Conservation (phyloP, 768 basidiomycete genomes). For the Pisolithus sp. region DNA sequence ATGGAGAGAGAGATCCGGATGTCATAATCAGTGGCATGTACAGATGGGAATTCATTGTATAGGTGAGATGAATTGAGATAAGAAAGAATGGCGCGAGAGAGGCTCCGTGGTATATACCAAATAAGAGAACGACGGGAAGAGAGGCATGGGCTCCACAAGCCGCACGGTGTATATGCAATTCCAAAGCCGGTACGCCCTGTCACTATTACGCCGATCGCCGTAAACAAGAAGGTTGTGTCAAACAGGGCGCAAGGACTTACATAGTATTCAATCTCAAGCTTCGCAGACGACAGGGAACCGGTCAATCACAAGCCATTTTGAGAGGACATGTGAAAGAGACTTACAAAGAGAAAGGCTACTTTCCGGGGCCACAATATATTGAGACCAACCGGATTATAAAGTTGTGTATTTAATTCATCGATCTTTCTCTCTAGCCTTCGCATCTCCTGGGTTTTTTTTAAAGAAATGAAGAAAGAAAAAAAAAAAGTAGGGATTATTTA, state of each 20-base stretch:
- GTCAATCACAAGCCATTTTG: not conserved
- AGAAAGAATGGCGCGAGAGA: too few relatives aligned
- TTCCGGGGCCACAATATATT: slow-evolving; percentile 81
- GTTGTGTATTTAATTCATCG: slow-evolving; percentile 56
- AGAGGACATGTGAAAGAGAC: slow-evolving; percentile 30
- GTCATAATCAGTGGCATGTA: too few relatives aligned
- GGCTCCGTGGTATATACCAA: too few relatives aligned
- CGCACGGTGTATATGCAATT: too few relatives aligned
- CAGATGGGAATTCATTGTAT: too few relatives aligned
- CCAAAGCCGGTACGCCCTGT: not conserved
- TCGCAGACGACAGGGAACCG: slow-evolving; percentile 2
- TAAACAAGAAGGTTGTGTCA: not conserved
- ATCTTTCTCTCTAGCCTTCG: slow-evolving; percentile 54
- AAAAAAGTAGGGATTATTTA: too few relatives aligned
- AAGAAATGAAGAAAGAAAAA: slow-evolving; percentile 5
- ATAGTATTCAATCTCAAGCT: slow-evolving; percentile 97
- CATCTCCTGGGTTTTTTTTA: slow-evolving; percentile 66
- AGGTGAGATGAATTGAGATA: too few relatives aligned
- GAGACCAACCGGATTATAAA: slow-evolving; percentile 84
- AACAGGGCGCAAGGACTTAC: slow-evolving; percentile 39
- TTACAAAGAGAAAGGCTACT: slow-evolving; percentile 87
- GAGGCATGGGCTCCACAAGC: too few relatives aligned
- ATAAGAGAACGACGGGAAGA: too few relatives aligned
- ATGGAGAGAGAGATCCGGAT: too few relatives aligned
- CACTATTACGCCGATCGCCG: not conserved